Base-by-base conservation (phyloP, 345 rosid species). In the Populus davidiana region DNA sequence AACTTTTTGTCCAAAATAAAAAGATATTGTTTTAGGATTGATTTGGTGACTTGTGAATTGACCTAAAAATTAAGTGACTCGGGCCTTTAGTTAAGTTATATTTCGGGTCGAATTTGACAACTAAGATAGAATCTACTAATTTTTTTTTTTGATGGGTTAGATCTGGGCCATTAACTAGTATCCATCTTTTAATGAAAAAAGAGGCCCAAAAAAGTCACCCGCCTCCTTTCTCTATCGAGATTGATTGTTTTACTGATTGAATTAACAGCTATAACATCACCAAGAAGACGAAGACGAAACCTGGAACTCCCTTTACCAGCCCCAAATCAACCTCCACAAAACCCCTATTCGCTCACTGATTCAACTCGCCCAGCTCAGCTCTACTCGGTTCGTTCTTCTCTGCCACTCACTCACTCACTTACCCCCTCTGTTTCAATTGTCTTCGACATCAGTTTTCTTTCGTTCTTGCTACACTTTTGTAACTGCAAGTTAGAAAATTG, bases 331-430 rank as follows among this genome's bases (percentile, higher is more conserved):
- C 23, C 70, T 20, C 39, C 72, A 39, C 27, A 5, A n/a, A 69
- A 38, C 25, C 72, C 72, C 14, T 17, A 69, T 1, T 38, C 23
- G 11, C 25, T 41, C 18, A 18, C 61, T 41, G 61, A 63, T 43
- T 74, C 77, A 62, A 12, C 36, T 62, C 29, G 41, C 21, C 36
- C 21, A 4, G 2, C n/a, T 72, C 47, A 14, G n/a, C 10, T 25
- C 56, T 16, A 62, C 56, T 21, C 70, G 77, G 70, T 74, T 44
- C 59, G 39, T 38, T 63, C 77, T 44, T 41, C 20, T 43, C 14
- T 49, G 29, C 23, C 27, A 10, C 25, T 68, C 16, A 3, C 20
- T 27, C 16, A 31, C 35, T 64, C 13, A 31, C 9, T 56, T 14
- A 41, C 27, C 5, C 69, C 23, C 71, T 21, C 47, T 10, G 49